These are phyloP conservation scores for Leccinum disarticulatum DNA, from an alignment of 768 basidiomycete species.

Conservation along the genomic window DNA sequence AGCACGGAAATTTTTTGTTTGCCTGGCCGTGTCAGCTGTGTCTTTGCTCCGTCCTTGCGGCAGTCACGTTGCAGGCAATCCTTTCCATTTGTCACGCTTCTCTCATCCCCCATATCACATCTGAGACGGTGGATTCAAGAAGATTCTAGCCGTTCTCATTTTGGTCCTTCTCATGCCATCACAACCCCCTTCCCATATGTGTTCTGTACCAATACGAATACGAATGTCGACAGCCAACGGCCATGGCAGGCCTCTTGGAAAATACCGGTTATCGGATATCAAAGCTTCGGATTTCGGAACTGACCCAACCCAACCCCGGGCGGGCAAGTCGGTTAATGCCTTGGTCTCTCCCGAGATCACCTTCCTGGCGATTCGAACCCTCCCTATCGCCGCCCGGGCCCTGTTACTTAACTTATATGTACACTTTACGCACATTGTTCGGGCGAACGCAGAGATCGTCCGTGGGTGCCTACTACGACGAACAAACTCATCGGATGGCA, in stretches of 20 bases:
- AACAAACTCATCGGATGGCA: conserved; percentile 5
- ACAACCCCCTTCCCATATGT: conserved; percentile 2
- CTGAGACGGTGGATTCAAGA: conserved; percentile 9
- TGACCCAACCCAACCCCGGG: not conserved
- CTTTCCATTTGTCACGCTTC: conserved; percentile 18
- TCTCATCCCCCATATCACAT: conserved; percentile 9
- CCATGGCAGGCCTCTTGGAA: conserved; percentile 11
- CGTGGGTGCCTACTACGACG: not conserved
- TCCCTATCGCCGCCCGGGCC: conserved; percentile 19
- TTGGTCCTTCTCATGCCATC: conserved; percentile 14
- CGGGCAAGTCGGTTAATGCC: conserved; percentile 3
- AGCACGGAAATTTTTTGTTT: conserved; percentile 32
- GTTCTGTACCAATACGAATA: not conserved
- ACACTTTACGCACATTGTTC: conserved; percentile 1
- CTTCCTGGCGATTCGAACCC: conserved; percentile 12
- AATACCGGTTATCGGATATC: conserved; percentile 13
- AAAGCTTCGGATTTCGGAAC: conserved; percentile 7
- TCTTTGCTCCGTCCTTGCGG: conserved; percentile 37
- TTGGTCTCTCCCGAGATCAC: conserved; percentile 29
- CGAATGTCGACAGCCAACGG: not conserved
- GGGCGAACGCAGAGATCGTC: conserved; percentile 11
- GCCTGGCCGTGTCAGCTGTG: conserved; percentile 19
- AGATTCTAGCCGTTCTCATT: conserved; percentile 14
- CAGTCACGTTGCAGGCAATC: conserved; percentile 29
- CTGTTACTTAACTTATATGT: conserved; percentile 7